Conservation (phyloP, 2,329 filamentous ascomycete species). For the Beauveria sp. region DNA sequence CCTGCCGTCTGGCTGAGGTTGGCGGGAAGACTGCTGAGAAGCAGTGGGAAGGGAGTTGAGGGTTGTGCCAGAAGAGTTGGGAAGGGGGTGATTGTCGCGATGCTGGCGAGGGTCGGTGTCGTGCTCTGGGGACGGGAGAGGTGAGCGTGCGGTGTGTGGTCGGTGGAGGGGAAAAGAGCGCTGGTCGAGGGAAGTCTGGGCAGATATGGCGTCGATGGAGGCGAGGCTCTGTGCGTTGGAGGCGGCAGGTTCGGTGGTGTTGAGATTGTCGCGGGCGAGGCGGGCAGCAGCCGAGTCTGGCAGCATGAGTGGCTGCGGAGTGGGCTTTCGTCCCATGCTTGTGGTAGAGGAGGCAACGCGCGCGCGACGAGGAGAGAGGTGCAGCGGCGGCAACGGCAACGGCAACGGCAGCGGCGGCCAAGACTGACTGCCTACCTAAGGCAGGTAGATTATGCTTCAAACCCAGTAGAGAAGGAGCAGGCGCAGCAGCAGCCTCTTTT, state of each 20-base stretch:
- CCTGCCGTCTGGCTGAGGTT: slow-evolving; percentile 30
- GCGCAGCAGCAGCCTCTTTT: slow-evolving; percentile 2
- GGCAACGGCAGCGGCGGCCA: neutral
- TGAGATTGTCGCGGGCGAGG: slow-evolving; percentile 14
- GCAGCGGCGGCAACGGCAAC: neutral
- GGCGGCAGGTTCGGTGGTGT: neutral
- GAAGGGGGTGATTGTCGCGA: slow-evolving; percentile 7
- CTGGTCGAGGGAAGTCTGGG: slow-evolving; percentile 27
- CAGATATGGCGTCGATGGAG: slow-evolving; percentile 30
- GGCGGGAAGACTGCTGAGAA: slow-evolving; percentile 13
- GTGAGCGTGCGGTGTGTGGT: slow-evolving; percentile 4
- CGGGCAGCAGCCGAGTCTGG: slow-evolving; percentile 29
- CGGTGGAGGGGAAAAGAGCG: slow-evolving; percentile 27
- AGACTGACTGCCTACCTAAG: neutral
- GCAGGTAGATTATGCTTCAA: neutral
- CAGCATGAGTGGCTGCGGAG: slow-evolving; percentile 51
- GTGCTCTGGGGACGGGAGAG: slow-evolving; percentile 17
- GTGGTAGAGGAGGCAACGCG: neutral
- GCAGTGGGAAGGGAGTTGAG: slow-evolving; percentile 16
- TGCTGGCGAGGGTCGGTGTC: neutral
- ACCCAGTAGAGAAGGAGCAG: neutral
- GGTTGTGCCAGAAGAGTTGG: slow-evolving; percentile 8
- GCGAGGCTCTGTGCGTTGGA: slow-evolving; percentile 20
- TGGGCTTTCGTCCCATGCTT: slow-evolving; percentile 49
- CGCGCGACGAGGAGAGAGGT: neutral